phyloP scores from a whole-genome alignment of 2,329 filamentous ascomycete genomes.

The Pseudogymnoascus sp. region DNA sequence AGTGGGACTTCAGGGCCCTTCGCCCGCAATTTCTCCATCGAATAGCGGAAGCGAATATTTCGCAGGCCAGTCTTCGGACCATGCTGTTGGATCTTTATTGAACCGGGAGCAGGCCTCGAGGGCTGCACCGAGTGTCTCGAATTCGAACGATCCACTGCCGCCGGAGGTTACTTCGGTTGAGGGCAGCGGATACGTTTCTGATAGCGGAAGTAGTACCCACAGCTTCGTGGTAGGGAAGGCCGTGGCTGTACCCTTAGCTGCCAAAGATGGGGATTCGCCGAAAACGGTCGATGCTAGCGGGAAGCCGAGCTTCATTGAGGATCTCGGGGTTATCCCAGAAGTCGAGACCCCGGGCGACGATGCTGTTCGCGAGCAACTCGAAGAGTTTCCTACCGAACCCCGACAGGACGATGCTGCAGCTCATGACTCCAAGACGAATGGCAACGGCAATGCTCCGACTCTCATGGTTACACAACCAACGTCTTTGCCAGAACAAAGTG shows the following conservation, averaged over 20 bases:
- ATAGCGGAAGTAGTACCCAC: slow-evolving; percentile 40
- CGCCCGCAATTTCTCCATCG: slow-evolving; percentile 21
- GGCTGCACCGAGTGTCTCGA: slow-evolving; percentile 48
- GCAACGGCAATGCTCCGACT: slow-evolving; percentile 27
- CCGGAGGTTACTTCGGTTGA: slow-evolving; percentile 65
- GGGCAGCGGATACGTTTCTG: slow-evolving; percentile 54
- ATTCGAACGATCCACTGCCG: slow-evolving; percentile 56
- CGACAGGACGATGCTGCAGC: background rate
- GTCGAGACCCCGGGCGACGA: slow-evolving; percentile 2
- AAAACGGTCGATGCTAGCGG: background rate
- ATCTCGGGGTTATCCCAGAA: slow-evolving; percentile 8
- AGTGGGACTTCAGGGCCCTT: slow-evolving; percentile 22
- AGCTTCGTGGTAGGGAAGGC: slow-evolving; percentile 30
- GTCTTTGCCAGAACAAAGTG: slow-evolving; percentile 33
- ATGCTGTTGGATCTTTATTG: slow-evolving; percentile 48
- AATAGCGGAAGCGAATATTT: slow-evolving; percentile 18
- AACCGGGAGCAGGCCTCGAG: slow-evolving; percentile 42
- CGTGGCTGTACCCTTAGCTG: slow-evolving; percentile 12
- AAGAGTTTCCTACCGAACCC: background rate
- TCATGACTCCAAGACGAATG: background rate
- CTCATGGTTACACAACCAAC: slow-evolving; percentile 41
- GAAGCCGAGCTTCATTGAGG: slow-evolving; percentile 9
- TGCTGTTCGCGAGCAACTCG: slow-evolving; percentile 10
- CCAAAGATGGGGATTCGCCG: background rate
- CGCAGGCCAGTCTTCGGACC: slow-evolving; percentile 46